Evolutionary conservation across 306 rosid genomes (phyloP), one percentile per base, ranked within the genome.

Genomic region (Dalbergia cultrata): DNA sequence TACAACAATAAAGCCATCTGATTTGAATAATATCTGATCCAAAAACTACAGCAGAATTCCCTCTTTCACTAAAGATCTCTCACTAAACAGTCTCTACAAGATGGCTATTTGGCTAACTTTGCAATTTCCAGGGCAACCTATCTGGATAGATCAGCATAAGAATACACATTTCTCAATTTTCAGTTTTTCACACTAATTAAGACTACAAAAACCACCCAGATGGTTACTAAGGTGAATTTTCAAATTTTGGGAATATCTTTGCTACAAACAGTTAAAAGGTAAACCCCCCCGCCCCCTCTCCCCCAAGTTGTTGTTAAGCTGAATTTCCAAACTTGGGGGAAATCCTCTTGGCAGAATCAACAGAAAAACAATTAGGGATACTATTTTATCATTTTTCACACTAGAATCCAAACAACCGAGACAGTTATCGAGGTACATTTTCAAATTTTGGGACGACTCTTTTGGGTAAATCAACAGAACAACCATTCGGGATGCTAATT

Each of bases 1-100:
- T 34, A 45, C 47, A 77, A 50, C 35, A 16, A 57, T 3, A 13
- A 18, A 60, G 73, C 58, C 21, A 41, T 66, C 73, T 49, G 44
- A 52, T 16, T 45, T 66, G 73, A 81, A 66, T 57, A 41, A 37
- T 9, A 18, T 60, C 43, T 31, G n/a, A 67, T n/a, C 77, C 39
- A 64, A 73, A 67, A 52, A 71, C 53, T 33, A 56, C 13, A 72
- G 35, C 19, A n/a, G 14, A 74, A 54, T 17, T 60, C 12, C 0
- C 74, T 72, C 79, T 53, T 78, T 52, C 31, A 50, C 73, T 14
- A 8, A 13, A 44, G 64, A 59, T 71, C 53, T 37, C 34, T 50
- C 16, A 41, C 1, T 7, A 87, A 56, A n/a, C 74, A 76, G 85
- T 60, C 56, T 52, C 53, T 62, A 18, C 49, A 54, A 49, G 11